A percentile compares a stretch with the other conserved stretches of the same genome.
phyloP scores from a whole-genome alignment of 2,329 filamentous ascomycete genomes.

The Delphinella strobiligena region DNA sequence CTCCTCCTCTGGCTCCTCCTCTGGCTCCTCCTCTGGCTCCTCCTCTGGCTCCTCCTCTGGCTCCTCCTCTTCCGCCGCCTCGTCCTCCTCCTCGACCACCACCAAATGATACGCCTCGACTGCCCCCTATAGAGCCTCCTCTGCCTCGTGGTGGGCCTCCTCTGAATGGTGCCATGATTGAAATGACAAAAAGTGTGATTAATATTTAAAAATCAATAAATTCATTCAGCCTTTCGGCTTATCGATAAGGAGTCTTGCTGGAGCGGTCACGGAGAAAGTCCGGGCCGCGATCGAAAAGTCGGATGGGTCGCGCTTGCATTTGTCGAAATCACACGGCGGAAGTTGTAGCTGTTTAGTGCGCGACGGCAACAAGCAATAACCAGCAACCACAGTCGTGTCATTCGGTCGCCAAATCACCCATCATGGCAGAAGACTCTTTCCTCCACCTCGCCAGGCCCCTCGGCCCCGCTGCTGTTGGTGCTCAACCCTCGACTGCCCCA shows the following conservation, averaged over 20 bases:
- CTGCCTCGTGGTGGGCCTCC: slow-evolving; percentile 7
- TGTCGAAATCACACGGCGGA: background rate
- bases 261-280: background rate
- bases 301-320: background rate
- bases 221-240: background rate
- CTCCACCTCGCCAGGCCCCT: slow-evolving; percentile 89
- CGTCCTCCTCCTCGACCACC: slow-evolving; percentile 12
- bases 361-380: slow-evolving; percentile 7
- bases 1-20: slow-evolving; percentile 13
- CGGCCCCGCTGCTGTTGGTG: slow-evolving; percentile 65
- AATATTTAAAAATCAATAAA: background rate
- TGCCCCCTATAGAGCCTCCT: slow-evolving; percentile 2
- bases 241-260: background rate
- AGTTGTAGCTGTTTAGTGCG: background rate
- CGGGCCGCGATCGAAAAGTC: background rate
- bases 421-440: slow-evolving; percentile 81
- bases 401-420: slow-evolving; percentile 27
- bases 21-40: slow-evolving; percentile 18
- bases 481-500: slow-evolving; percentile 78
- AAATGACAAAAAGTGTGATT: too few relatives aligned
- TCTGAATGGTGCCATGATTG: slow-evolving; percentile 8
- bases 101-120: too few relatives aligned
- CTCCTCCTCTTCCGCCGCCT: slow-evolving; percentile 12
- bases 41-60: slow-evolving; percentile 13
- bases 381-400: slow-evolving; percentile 6